Evolutionary conservation across 306 rosid genomes (phyloP).

Genomic region (Medicago arabica): DNA sequence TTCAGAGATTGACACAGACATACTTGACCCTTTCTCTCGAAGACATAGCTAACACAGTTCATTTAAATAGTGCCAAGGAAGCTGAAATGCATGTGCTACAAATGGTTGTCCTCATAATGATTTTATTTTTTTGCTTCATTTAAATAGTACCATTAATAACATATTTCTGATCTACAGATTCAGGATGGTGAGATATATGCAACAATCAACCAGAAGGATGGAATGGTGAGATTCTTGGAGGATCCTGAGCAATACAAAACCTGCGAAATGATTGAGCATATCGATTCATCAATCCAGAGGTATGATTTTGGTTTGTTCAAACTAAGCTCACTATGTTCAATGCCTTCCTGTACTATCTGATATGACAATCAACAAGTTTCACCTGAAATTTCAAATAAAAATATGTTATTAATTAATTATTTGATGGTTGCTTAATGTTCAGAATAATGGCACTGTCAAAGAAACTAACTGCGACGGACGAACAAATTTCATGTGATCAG

Average conservation of each 20-base stretch:
- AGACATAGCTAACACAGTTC: constrained; percentile 83
- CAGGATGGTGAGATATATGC: constrained; percentile 89
- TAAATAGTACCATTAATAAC: constrained; percentile 3
- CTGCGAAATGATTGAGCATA: constrained; percentile 74
- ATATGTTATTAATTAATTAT: constrained; percentile 23
- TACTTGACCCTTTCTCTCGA: constrained; percentile 90
- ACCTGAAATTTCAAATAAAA: constrained; percentile 5
- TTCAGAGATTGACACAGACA: constrained; percentile 87
- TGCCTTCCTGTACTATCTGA: neutral
- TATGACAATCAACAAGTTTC: neutral
- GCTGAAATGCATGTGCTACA: constrained; percentile 94
- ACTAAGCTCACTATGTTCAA: neutral
- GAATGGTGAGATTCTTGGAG: constrained; percentile 94
- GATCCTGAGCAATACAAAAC: constrained; percentile 84
- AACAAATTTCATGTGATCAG: constrained; percentile 73
- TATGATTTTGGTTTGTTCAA: constrained; percentile 31
- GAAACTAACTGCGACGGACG: constrained; percentile 74
- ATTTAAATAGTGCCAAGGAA: constrained; percentile 74
- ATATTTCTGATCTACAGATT: constrained; percentile 55
- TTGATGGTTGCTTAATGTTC: constrained; percentile 19
- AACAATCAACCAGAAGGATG: constrained; percentile 83
- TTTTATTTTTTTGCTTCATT: neutral
- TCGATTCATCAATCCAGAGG: constrained; percentile 83
- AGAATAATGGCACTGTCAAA: constrained; percentile 77
- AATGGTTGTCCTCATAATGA: constrained; percentile 60